Base-by-base conservation (phyloP, 306 rosid species). In the Dalbergia cultrata region DNA sequence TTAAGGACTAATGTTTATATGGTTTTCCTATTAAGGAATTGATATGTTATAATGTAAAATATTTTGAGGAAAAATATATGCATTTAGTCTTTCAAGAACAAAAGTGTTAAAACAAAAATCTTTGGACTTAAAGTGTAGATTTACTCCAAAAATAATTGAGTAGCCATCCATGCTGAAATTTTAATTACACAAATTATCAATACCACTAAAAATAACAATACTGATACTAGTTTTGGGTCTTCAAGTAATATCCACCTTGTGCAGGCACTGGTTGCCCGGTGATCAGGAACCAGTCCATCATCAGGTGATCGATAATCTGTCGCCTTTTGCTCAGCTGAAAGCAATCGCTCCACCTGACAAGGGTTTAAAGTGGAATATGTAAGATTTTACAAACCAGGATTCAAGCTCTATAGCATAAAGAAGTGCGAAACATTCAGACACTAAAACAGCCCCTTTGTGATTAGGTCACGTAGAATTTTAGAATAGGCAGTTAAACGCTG, bases 271-370 rank as follows among this genome's bases (percentile, higher is more conserved):
- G 99, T 96, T 47, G 98, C 91, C 71, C 99, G 92, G 86, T 96
- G 99, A 82, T 96, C 99, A 77, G 97, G 97, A 85, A 89, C 87
- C 67, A 93, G 87, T 78, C 97, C 97, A 88, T 96, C 99, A 83
- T 96, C 99, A 58, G 97, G 97, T 74, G 97, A 88, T 68, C 89
- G 86, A 80, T 89, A 93, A 86, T 96, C 99, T 8, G 97, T 90
- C 65, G 95, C 85, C 93, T 93, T 96, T 72, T 96, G 99, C 83
- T 96, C 99, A 77, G 97, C 95, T 69, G 99, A 89, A 84, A 96
- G 99, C 67, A 96, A 81, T 37, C 99, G 93, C 84, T 96, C 99
- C 81, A 92, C 99, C 99, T 96, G 86, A 39, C 84, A 49, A 75
- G 14, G 65, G 58, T 81, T 81, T 67, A 22, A 66, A 72, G 72